Conservation (phyloP, 2,329 filamentous ascomycete species). For the Ophiocordyceps sinensis region DNA sequence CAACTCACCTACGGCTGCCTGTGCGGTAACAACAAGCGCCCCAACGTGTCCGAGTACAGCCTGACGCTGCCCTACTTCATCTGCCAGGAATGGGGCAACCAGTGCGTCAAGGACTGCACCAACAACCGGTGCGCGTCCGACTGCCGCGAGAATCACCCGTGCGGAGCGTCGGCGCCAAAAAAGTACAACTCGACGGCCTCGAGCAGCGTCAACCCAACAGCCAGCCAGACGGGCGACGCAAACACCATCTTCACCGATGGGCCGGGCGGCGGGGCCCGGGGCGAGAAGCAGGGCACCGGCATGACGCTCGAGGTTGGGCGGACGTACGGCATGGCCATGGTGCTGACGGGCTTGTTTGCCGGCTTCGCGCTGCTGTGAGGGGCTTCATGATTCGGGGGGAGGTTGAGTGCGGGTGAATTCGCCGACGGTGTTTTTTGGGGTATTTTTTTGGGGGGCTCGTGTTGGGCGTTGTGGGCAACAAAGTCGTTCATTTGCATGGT, state of each 20-base stretch:
- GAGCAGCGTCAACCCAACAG: conserved; percentile 24
- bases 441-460: too few species aligned
- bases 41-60: conserved; percentile 64
- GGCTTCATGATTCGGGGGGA: too few species aligned
- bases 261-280: conserved; percentile 8
- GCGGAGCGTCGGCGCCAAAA: conserved; percentile 53
- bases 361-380: conserved; percentile 25
- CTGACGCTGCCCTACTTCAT: conserved; percentile 66
- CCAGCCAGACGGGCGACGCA: conserved; percentile 16
- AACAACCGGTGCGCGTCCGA: conserved; percentile 41
- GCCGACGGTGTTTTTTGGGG: too few species aligned
- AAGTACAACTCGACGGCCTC: conserved; percentile 37
- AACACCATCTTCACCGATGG: conserved; percentile 23
- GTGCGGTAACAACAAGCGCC: conserved; percentile 49
- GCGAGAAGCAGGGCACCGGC: conserved; percentile 12
- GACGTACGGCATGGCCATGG: conserved; percentile 21
- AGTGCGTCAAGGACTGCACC: conserved; percentile 48
- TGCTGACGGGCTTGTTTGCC: conserved; percentile 23
- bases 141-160: conserved; percentile 55
- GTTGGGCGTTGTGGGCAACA: too few species aligned
- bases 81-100: conserved; percentile 56
- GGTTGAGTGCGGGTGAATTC: too few species aligned
- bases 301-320: conserved; percentile 18
- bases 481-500: too few species aligned
- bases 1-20: conserved; percentile 57